phyloP scores from a whole-genome alignment of 2,329 filamentous ascomycete genomes.

The Fusarium falciforme region DNA sequence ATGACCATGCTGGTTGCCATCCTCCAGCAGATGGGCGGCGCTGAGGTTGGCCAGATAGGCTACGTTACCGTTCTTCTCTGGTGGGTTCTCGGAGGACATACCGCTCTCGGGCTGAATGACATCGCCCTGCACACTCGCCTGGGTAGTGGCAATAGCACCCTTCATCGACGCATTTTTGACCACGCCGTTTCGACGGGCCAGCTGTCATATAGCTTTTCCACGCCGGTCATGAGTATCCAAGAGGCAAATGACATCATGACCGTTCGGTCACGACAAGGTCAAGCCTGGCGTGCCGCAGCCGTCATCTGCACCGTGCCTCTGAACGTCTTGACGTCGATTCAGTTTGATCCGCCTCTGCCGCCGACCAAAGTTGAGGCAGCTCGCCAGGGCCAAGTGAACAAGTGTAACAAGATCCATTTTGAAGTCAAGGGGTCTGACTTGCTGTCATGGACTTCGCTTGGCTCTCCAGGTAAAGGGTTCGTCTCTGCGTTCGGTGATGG shows the following conservation, averaged over 20 bases:
- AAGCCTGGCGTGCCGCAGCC: conserved; percentile 3
- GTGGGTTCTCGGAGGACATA: conserved; percentile 12
- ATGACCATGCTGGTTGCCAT: neutral
- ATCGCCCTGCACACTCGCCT: conserved; percentile 13
- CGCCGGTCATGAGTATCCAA: neutral
- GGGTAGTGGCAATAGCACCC: conserved; percentile 6
- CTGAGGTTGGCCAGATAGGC: neutral
- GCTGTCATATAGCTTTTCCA: conserved; percentile 12
- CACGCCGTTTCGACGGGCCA: conserved; percentile 6
- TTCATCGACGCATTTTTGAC: conserved; percentile 16
- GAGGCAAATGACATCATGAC: neutral
- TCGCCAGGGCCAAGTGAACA: neutral
- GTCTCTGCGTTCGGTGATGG: conserved; percentile 12
- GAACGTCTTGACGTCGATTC: conserved; percentile 4
- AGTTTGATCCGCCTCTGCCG: conserved; percentile 13
- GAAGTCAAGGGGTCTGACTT: conserved; percentile 12
- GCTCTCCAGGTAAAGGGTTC: neutral
- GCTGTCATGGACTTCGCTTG: conserved; percentile 3
- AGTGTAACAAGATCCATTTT: conserved; percentile 15
- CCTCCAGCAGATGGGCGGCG: conserved; percentile 12
- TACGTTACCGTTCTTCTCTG: conserved; percentile 4
- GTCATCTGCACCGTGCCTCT: conserved; percentile 17
- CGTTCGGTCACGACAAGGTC: neutral
- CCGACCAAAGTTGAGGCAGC: neutral
- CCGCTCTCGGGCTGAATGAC: conserved; percentile 3